phyloP scores from a whole-genome alignment of 2,329 filamentous ascomycete genomes.

The Aspergillus pseudoviridinutans region DNA sequence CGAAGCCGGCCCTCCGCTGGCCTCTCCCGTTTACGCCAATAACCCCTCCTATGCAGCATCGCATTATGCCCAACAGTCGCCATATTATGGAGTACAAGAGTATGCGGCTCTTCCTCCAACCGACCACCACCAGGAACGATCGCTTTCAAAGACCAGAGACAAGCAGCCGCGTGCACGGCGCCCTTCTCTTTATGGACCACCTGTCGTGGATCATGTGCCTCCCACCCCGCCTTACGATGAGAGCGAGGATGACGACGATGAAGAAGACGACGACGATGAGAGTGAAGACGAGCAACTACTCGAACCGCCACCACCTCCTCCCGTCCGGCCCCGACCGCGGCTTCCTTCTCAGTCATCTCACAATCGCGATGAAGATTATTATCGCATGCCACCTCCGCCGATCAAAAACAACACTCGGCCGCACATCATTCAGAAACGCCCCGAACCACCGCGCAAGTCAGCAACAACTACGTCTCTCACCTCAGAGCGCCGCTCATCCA shows the following conservation, averaged over 20 bases:
- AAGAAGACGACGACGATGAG: slow-evolving; percentile 24
- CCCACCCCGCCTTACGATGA: slow-evolving; percentile 22
- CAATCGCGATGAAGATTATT: slow-evolving; percentile 39
- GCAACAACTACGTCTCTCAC: slow-evolving; percentile 26
- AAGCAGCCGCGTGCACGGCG: slow-evolving; percentile 26
- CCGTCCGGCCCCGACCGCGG: slow-evolving; percentile 28
- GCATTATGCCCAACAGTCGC: slow-evolving; percentile 25
- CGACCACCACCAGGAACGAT: slow-evolving; percentile 31
- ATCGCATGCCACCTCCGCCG: slow-evolving; percentile 42
- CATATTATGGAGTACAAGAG: slow-evolving; percentile 27
- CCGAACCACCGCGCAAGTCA: slow-evolving; percentile 29
- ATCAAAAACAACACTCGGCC: slow-evolving; percentile 24
- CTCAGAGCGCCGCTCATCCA: slow-evolving; percentile 28
- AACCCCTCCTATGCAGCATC: slow-evolving; percentile 27
- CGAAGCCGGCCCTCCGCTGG: slow-evolving; percentile 36
- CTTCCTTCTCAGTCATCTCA: slow-evolving; percentile 24
- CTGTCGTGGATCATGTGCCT: slow-evolving; percentile 30
- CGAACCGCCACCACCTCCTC: slow-evolving; percentile 21
- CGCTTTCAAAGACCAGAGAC: slow-evolving; percentile 33
- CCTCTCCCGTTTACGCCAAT: slow-evolving; percentile 35
- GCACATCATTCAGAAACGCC: slow-evolving; percentile 36
- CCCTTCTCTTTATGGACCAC: slow-evolving; percentile 31
- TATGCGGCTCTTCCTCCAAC: slow-evolving; percentile 15
- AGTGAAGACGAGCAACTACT: slow-evolving; percentile 19
- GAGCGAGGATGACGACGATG: slow-evolving; percentile 26